Percentiles rank a stretch among this genome's conserved stretches.
Conservation (phyloP, 345 rosid genomes). For the Ailanthus altissimus region DNA sequence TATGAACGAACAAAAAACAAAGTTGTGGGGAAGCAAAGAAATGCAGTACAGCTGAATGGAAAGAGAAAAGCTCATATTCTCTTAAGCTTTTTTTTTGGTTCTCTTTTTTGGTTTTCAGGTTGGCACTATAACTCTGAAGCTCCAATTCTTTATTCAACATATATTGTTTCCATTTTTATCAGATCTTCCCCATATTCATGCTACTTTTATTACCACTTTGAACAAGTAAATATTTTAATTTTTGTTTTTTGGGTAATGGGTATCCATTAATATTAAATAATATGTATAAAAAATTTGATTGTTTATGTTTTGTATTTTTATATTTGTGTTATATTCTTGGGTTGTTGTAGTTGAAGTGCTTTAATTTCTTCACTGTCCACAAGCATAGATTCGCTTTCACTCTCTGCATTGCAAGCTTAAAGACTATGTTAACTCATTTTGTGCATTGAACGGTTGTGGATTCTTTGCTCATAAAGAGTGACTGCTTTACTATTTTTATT, state of each 20-base stretch:
- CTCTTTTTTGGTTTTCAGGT: conserved; percentile 14
- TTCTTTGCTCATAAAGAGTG: conserved; percentile 33
- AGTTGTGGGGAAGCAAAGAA: conserved; percentile 19
- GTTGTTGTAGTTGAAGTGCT: conserved; percentile 34
- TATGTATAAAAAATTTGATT: background rate
- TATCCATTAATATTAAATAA: conserved; percentile 6
- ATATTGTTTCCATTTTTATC: conserved; percentile 7
- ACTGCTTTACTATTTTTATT: conserved; percentile 20
- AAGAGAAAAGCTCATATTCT: conserved; percentile 23
- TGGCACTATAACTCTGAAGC: conserved; percentile 22
- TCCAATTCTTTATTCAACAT: conserved; percentile 14
- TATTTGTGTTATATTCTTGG: conserved; percentile 20
- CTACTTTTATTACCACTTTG: conserved; percentile 8
- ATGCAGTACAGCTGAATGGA: conserved; percentile 1
- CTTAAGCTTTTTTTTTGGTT: conserved; percentile 16
- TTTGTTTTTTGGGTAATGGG: conserved; percentile 11
- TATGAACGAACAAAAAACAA: conserved; percentile 30
- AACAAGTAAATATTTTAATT: conserved; percentile 17
- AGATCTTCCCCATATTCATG: conserved; percentile 23
- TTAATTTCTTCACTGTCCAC: conserved; percentile 33
- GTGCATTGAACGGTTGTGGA: conserved; percentile 29
- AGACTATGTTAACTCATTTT: conserved; percentile 22
- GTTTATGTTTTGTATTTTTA: background rate
- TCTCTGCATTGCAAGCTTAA: conserved; percentile 25
- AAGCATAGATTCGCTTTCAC: conserved; percentile 39